Percentiles rank a stretch among this genome's conserved stretches.
Conservation (phyloP, 768 basidiomycete species). For the Boletellus ananas region DNA sequence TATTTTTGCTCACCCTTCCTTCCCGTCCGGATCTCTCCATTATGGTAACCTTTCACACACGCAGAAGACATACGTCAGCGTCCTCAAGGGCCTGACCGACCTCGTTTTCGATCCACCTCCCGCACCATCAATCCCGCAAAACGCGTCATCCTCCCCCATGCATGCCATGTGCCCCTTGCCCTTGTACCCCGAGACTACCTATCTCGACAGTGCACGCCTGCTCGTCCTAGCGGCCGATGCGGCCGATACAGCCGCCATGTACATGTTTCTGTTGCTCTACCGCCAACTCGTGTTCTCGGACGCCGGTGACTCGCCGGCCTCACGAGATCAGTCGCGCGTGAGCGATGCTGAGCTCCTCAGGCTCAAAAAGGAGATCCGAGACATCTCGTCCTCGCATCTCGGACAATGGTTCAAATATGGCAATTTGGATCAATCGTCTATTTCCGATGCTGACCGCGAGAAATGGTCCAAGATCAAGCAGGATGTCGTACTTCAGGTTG, state of each 20-base stretch:
- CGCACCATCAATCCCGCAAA: constrained; percentile 33
- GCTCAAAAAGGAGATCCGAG: constrained; percentile 74
- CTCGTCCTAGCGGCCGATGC: constrained; percentile 65
- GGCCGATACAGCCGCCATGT: constrained; percentile 67
- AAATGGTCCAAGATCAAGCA: constrained; percentile 55
- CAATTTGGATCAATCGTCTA: constrained; percentile 21
- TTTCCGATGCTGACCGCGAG: constrained; percentile 40
- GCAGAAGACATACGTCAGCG: constrained; percentile 47
- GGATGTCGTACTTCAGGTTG: constrained; percentile 73
- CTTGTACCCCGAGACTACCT: constrained; percentile 71
- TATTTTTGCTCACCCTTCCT: constrained; percentile 42
- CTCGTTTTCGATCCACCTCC: constrained; percentile 58
- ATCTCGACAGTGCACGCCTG: constrained; percentile 74
- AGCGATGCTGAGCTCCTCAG: constrained; percentile 52
- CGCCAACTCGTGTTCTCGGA: constrained; percentile 65
- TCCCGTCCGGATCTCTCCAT: constrained; percentile 39
- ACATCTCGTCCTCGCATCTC: constrained; percentile 54
- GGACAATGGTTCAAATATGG: constrained; percentile 53
- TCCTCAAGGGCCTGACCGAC: constrained; percentile 59
- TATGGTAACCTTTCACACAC: constrained; percentile 44
- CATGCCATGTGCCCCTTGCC: constrained; percentile 34
- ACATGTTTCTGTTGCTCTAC: constrained; percentile 79
- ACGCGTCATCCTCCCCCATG: constrained; percentile 30
- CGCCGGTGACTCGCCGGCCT: constrained; percentile 29
- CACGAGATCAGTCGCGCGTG: constrained; percentile 36